Base-by-base conservation (phyloP, 768 basidiomycete genomes). In the Serendipita vermifera region DNA sequence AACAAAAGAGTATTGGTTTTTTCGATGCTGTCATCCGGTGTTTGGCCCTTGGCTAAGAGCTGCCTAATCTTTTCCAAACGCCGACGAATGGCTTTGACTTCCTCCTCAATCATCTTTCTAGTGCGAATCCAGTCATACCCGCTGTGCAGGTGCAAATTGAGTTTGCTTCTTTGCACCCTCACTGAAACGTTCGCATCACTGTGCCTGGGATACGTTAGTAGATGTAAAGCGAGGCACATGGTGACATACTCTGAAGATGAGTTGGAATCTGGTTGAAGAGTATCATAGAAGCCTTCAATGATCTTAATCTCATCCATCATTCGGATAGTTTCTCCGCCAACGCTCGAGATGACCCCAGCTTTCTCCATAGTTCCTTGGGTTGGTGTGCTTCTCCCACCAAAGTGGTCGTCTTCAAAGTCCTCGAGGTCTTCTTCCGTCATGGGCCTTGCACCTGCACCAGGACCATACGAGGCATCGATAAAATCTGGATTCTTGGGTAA, bases 101-200 rank as follows among this genome's bases (percentile, higher is more conserved):
- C 85, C 33, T 87, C 81, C 65, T 93, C 88, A 55, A 99, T 91
- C 2, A 78, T 78, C 68, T 77, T 83, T 31, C 94, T 82, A 3
- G 96, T 99, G 46, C 75, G 75, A 1, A 65, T 69, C 93, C 96
- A 99, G 65, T 99, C 96, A 63, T 92, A 99, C 1, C 96, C 96
- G 57, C 92, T 89, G 64, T 96, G 87, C 2, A 99, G 75, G 54
- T 82, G 76, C 22, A 97, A 63, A 1, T 76, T 76, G 46, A 86
- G 67, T 60, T 86, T 76, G 55, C 78, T 80, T 38, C 85, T 69
- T 38, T 76, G 72, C 3, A 88, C 62, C 24, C 80, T 75, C 57
- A 86, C 63, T 33, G 53, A 59, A 2, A 11, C 61, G 2, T n/a
- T 5, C 17, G 24, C 2, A 31, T 15, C 24, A 13, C 24, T 13